Percentiles rank a stretch among this genome's conserved stretches.
These are phyloP conservation scores for Pyrenula massariospora DNA, from an alignment of 495 filamentous ascomycete genomes.

Conservation along the genomic window DNA sequence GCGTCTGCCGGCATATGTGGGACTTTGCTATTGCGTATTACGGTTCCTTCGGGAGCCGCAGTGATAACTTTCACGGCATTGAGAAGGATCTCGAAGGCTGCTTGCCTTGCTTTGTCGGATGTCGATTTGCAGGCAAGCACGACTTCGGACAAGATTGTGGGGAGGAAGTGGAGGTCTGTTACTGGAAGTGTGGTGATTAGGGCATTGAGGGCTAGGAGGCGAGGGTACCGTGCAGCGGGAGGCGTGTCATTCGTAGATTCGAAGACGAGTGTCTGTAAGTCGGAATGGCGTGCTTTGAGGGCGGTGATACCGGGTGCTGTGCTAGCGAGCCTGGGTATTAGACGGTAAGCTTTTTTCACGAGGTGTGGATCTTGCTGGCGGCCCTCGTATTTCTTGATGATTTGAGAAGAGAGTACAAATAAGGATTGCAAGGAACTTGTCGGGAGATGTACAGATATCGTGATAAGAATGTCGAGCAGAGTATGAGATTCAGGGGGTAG, in stretches of 20 bases:
- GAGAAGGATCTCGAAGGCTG: conserved; percentile 84
- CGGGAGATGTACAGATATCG: conserved; percentile 87
- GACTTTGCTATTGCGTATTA: conserved; percentile 73
- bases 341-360: conserved; percentile 99
- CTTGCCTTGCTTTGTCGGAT: conserved; percentile 82
- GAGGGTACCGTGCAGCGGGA: conserved; percentile 70
- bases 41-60: conserved; percentile 47
- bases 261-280: conserved; percentile 71
- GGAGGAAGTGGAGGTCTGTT: conserved; percentile 79
- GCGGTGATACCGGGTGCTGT: conserved; percentile 63
- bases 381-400: conserved; percentile 54
- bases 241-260: conserved; percentile 69
- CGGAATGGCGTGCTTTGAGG: conserved; percentile 55
- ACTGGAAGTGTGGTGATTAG: conserved; percentile 66
- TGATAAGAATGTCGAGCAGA: conserved; percentile 89
- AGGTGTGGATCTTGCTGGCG: conserved; percentile 63
- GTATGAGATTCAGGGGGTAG: conserved; percentile 94
- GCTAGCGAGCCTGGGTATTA: conserved; percentile 78
- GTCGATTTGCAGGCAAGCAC: conserved; percentile 92
- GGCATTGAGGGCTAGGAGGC: conserved; percentile 68
- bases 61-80: conserved; percentile 54
- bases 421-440: conserved; percentile 66
- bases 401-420: conserved; percentile 69
- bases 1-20: conserved; percentile 72
- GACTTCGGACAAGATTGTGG: conserved; percentile 79